Evolutionary conservation across 1,284 basidiomycete genomes (phyloP), one percentile per base, ranked within the genome.

Genomic region (Ustilago lituana): DNA sequence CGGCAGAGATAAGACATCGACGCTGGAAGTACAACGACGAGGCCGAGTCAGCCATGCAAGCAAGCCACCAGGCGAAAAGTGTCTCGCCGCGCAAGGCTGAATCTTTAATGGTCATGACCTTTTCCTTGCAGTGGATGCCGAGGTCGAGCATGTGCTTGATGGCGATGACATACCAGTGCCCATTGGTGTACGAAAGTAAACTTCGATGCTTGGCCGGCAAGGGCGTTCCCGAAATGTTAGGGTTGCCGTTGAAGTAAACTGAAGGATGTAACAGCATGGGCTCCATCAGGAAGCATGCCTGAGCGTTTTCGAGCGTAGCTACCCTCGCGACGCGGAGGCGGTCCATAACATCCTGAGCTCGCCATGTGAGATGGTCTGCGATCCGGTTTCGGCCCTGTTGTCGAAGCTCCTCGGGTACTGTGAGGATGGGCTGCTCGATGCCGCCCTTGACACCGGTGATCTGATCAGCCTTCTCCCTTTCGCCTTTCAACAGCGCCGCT

Each of bases 281-380:
- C 49, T 76, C 71, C 46, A 75, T 58, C 51, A 78, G 35, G 24
- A 77, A 37, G 35, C 69, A 69, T 0, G 73, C 70, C 47, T 74
- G 74, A 39, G 91, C 88, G 83, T 93, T 91, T 77, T 94, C 90
- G 29, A 89, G 83, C 38, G 86, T 88, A n/a, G 91, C 87, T 46
- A 92, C 84, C 45, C 92, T 87, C 81, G 91, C 91, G 12, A 92
- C 90, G 83, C 92, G 92, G 78, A 91, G 85, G 40, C 88, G 87
- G 84, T 95, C 94, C 49, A 91, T 77, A 8, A 77, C 55, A 14
- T 78, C 76, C 27, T 75, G 65, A 7, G 70, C 74, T 50, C 73
- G 67, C 57, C 90, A 87, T 44, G 92, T 88, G 32, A 95, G 84
- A 2, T 89, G 85, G 82, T 89, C 90, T 5, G 90, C 90, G 9